These are phyloP conservation scores for Paramyrothecium sp. DNA, from an alignment of 2,329 filamentous ascomycete genomes.

Conservation along the genomic window DNA sequence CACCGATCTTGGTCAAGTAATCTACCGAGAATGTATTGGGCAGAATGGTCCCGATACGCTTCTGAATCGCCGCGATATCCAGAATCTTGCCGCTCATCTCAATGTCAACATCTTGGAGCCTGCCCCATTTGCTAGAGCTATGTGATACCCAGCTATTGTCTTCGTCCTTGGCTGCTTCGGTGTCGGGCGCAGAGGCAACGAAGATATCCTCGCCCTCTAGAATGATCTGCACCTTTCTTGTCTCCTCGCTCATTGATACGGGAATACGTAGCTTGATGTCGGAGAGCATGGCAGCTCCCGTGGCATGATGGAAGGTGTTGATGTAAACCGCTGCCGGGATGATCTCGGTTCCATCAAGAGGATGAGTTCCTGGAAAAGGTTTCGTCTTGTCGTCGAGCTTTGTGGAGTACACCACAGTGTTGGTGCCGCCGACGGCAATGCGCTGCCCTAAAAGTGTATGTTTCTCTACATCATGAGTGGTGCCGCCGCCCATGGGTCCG, in stretches of 20 bases:
- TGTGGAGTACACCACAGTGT: conserved; percentile 4
- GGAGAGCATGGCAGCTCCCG: conserved; percentile 1
- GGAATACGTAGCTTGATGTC: conserved; percentile 5
- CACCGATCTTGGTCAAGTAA: conserved; percentile 7
- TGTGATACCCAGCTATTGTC: background rate
- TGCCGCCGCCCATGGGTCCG: background rate
- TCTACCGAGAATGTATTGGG: conserved; percentile 6
- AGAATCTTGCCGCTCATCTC: background rate
- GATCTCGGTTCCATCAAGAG: conserved; percentile 8
- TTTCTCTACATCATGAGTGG: conserved; percentile 3
- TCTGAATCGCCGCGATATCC: conserved; percentile 2
- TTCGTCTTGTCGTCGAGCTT: conserved; percentile 4
- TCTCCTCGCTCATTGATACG: conserved; percentile 5
- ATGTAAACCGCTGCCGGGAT: conserved; percentile 6
- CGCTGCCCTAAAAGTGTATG: conserved; percentile 6
- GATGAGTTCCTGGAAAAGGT: conserved; percentile 8
- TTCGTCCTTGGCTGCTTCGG: background rate
- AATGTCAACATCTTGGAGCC: background rate
- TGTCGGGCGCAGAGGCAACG: background rate
- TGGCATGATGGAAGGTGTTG: conserved; percentile 8
- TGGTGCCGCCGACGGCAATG: conserved; percentile 3
- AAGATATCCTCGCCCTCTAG: background rate
- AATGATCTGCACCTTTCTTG: background rate
- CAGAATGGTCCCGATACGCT: conserved; percentile 3
- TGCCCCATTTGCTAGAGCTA: background rate